phyloP scores from a whole-genome alignment of 441 rosid species.

The Corymbia calophylla region DNA sequence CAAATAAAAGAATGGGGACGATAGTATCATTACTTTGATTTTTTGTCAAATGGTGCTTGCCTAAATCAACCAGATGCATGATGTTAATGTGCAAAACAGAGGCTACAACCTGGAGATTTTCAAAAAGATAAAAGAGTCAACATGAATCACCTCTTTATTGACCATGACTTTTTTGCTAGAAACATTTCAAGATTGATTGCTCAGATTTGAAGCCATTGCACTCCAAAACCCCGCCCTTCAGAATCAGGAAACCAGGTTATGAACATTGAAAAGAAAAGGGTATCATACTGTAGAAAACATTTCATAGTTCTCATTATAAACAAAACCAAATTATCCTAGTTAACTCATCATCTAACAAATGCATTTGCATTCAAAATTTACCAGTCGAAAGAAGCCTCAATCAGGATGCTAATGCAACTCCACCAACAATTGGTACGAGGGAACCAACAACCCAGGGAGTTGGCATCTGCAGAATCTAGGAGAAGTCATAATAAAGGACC shows the following conservation, averaged over 20 bases:
- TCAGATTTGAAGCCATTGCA: conserved; percentile 98
- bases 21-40: background rate
- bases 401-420: conserved; percentile 91
- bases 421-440: conserved; percentile 88
- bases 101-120: background rate
- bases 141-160: conserved; percentile 68
- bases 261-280: background rate
- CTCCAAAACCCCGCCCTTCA: conserved; percentile 93
- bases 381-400: conserved; percentile 96
- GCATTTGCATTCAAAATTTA: conserved; percentile 15
- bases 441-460: conserved; percentile 83
- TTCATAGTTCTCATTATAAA: background rate
- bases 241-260: background rate
- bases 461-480: conserved; percentile 41
- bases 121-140: background rate
- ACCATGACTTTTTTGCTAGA: conserved; percentile 97
- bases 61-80: background rate
- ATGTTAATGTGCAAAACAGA: background rate
- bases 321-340: background rate
- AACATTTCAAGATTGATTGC: conserved; percentile 97
- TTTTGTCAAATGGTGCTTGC: background rate
- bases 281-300: background rate
- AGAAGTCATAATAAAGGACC: background rate
- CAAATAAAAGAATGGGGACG: background rate
- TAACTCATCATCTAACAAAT: background rate